These are phyloP conservation scores for Sutorius australiensis DNA, from an alignment of 768 basidiomycete genomes.

Conservation along the genomic window DNA sequence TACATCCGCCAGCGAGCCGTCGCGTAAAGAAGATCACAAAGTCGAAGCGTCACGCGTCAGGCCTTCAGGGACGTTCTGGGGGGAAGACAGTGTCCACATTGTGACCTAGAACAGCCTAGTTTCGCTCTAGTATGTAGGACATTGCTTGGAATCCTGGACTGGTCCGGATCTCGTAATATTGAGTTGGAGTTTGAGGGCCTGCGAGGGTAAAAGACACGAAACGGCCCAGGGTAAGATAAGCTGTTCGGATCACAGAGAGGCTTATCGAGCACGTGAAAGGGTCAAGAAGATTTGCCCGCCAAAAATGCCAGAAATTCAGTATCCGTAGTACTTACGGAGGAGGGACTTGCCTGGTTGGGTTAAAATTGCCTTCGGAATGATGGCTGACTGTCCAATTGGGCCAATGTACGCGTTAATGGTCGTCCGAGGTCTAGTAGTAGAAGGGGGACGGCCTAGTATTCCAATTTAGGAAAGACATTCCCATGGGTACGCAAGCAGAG, in stretches of 20 bases:
- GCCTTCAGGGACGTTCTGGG: constrained; percentile 53
- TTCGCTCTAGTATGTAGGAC: constrained; percentile 25
- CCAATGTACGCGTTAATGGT: not conserved
- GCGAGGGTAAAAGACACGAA: too few relatives aligned
- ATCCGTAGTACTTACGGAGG: too few relatives aligned
- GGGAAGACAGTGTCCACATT: constrained; percentile 46
- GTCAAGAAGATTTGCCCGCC: too few relatives aligned
- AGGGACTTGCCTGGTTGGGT: too few relatives aligned
- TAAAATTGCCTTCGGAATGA: too few relatives aligned
- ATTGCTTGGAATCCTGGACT: constrained; percentile 49
- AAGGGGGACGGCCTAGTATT: not conserved
- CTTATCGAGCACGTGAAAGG: too few relatives aligned
- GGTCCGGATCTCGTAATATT: constrained; percentile 15
- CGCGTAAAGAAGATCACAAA: not conserved
- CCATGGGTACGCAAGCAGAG: constrained; percentile 25
- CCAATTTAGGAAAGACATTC: constrained; percentile 15
- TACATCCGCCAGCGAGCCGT: not conserved
- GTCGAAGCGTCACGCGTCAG: constrained; percentile 27
- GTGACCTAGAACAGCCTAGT: constrained; percentile 35
- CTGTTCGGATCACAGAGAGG: too few relatives aligned
- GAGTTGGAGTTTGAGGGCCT: too few relatives aligned
- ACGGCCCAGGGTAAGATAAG: too few relatives aligned
- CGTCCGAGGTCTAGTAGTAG: not conserved
- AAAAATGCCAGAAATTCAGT: too few relatives aligned
- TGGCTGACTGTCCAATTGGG: too few relatives aligned